Evolutionary conservation across 257 asterid genomes (phyloP).

Genomic region (Perilla frutescens): DNA sequence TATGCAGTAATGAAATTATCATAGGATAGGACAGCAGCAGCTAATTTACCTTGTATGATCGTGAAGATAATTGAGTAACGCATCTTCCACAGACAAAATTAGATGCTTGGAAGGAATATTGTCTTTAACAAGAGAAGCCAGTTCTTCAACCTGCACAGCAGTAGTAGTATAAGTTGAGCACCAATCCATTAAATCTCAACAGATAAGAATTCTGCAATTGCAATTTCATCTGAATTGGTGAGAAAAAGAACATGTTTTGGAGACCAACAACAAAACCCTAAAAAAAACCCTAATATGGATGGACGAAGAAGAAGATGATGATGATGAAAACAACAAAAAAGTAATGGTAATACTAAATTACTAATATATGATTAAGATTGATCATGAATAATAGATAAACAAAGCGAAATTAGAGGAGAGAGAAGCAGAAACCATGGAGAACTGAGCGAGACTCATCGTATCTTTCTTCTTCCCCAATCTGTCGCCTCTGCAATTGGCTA

Average conservation of each 20-base stretch:
- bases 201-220: too few species aligned
- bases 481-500: not conserved
- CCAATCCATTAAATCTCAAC: not conserved
- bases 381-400: too few species aligned
- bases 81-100: conserved; percentile 78
- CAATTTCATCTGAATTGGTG: not conserved
- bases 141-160: conserved; percentile 81
- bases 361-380: not conserved
- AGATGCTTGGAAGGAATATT: conserved; percentile 90
- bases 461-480: not conserved
- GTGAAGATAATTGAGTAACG: conserved; percentile 68
- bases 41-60: conserved; percentile 66
- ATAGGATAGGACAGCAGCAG: not conserved
- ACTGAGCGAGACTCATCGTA: conserved; percentile 60
- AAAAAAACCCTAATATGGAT: conserved; percentile 11
- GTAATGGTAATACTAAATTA: not conserved
- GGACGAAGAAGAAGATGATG: not conserved
- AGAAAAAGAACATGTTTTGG: not conserved
- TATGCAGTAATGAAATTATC: not conserved
- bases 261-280: not conserved
- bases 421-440: conserved; percentile 62
- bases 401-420: not conserved
- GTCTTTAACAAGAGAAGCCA: conserved; percentile 83
- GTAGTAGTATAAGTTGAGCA: conserved; percentile 21
- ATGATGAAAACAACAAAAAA: not conserved